Base-by-base conservation (phyloP, 106 monocot genomes). In the Phalaenopsis aphrodite region DNA sequence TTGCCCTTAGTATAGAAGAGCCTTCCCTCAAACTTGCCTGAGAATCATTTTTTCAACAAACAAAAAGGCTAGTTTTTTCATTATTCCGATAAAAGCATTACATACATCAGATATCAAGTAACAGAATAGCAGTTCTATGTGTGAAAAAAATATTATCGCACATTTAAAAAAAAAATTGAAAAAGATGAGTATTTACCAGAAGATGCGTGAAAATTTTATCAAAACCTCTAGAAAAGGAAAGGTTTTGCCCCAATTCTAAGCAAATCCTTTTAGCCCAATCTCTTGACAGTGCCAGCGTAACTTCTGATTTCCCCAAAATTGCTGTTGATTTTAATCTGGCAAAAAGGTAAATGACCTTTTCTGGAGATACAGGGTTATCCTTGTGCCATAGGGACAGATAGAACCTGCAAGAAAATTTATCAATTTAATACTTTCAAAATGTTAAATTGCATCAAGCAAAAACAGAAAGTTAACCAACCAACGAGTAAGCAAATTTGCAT, bases 1-100 rank as follows among this genome's bases (percentile, higher is more conserved):
- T 94, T 47, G 99, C 99, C 79, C 99, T 83, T 77, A 99, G 72
- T 39, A 93, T 79, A 64, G 99, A 89, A 83, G 95, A 99, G 48
- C 93, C 95, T 80, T 99, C 99, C 85, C 94, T 93, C 87, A 99
- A 91, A 81, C 89, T 99, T 75, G 95, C 95, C 99, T 99, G 87
- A 55, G 41, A 78, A 83, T 49, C 77, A 79, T 61, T 61, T 21
- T 10, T 52, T 52, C 52, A 52, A 52, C 12, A 12, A 52, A 52
- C 52, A 52, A 10, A 52, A 14, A 52, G 14, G 52, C 3, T 52
- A 52, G 52, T 52, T 19, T 57, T 57, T n/a, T 61, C 61, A n/a
- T 74, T 42, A 42, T 42, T 45, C 43, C 41, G 9, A 74, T 74
- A 45, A 42, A 74, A 43, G 42, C 18, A 74, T n/a, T 14, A 14